Evolutionary conservation across 345 rosid species (phyloP), one percentile per base, ranked within the genome.

Genomic region (Bretschneidera sinensis): DNA sequence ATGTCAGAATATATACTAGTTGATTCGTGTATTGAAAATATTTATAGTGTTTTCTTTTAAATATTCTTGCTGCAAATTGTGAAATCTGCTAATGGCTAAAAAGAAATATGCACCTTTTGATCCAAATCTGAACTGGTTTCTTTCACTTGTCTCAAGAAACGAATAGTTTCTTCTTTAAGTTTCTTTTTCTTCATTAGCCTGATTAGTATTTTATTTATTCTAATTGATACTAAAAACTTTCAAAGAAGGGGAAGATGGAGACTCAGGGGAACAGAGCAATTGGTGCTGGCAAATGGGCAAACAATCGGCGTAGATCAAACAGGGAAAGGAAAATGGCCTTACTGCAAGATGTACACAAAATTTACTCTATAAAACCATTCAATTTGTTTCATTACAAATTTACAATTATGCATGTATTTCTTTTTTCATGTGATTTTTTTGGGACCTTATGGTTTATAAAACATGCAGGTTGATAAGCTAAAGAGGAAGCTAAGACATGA

Each of bases 401-500:
- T 57, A 33, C 20, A n/a, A 15, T 31, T 55, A 15, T 9, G 21
- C 34, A 24, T 24, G 24, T 24, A 31, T 2, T 55, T 51, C 33
- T n/a, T 54, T 22, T 34, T 34, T 57, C 1, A 35, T 9, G 0
- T 0, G 9, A 28, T 54, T 16, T 43, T 59, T 43, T 62, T 48
- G 20, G 9, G 11, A 47, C 3, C 25, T 66, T 31, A 16, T 53
- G 48, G 28, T 39, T 62, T 10, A 8, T 34, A 51, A 62, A 28
- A 61, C 51, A 59, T 58, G 56, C 75, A 94, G 99, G 97, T 94
- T 65, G 97, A 94, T 82, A 81, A 85, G 73, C 88, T 94, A 9
- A 94, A 83, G 80, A 91, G 76, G 88, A 91, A 85, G 86, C 95
- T 94, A 11, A 85, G 86, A 71, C 92, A 85, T 31, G 97, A 94